Evolutionary conservation across 306 rosid genomes (phyloP), one percentile per base, ranked within the genome.

Genomic region (Quercus suber): DNA sequence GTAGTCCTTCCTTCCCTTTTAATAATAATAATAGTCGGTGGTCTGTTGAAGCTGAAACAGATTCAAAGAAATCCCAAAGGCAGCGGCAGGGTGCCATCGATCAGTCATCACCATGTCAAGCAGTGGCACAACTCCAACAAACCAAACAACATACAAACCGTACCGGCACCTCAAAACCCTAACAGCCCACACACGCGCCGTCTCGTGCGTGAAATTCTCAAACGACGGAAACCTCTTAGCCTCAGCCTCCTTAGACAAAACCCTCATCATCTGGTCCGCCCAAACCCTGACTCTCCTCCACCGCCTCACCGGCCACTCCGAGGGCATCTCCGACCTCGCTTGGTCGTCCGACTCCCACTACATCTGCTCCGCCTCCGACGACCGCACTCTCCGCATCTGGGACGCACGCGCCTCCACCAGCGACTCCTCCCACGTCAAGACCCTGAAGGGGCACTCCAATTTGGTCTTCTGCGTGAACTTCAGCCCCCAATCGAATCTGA

Each of bases 341-440:
- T 91, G 98, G 98, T 93, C 98, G 49, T 95, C 93, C 60, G 98
- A 95, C 61, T 92, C 99, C 17, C 98, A 88, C 86, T 95, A 95
- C 89, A 85, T 95, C 76, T 95, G 99, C 83, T 92, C 99, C 55
- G 95, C 98, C 81, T 92, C 99, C 74, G 97, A 93, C 69, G 97
- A 95, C 60, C 90, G 92, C 31, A 93, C 96, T 55, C 88, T 95
- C 87, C 94, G 97, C 76, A 95, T 91, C 75, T 95, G 99, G 99
- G 97, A 93, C 73, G 96, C 88, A 13, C 87, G 71, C 73, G 82
- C 88, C 74, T 13, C 90, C 82, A 59, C 77, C 64, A 82, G 86
- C 43, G 96, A 91, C 80, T 88, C 72, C 31, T 88, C 86, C 27
- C 84, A 94, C 84, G 96, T 95, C 37, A 93, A 95, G 87, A 95